Evolutionary conservation across 2,329 filamentous ascomycete species (phyloP), one percentile per base, ranked within the genome.

Genomic region (Fusarium fracticaudum): DNA sequence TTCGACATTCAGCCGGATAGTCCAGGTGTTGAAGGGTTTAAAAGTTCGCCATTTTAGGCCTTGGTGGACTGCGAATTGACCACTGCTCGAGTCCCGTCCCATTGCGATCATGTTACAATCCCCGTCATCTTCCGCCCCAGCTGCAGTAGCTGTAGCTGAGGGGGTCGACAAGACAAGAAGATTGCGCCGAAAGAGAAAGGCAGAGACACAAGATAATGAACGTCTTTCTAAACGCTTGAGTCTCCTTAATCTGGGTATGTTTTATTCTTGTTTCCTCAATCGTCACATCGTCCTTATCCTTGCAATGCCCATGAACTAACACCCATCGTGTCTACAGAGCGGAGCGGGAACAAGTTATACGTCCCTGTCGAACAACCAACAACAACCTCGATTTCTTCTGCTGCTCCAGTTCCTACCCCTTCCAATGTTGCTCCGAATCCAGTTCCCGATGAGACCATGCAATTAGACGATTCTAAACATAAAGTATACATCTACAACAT

Each of bases 401-500:
- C 73, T 50, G 54, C 76, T 55, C 67, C 72, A 55, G 66, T 75
- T 37, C 67, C 71, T 51, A 53, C 73, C 50, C 63, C 74, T 54
- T 54, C 64, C 45, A 55, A 67, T 50, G 47, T 71, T 58, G 57
- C 72, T 47, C 55, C 70, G 60, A 60, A 74, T 54, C 22, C 60
- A 43, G 35, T 53, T 10, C 40, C 58, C 26, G 85, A 89, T 72
- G 92, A 94, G 76, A 79, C 83, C 64, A 98, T 98, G 96, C 89
- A 93, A 65, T 81, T 98, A 69, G 95, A 98, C 83, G 92, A 98
- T 83, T 92, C 93, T 38, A 93, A 93, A 78, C 88, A 97, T 84
- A 94, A 93, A 79, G 91, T 98, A 69, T 98, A 96, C 86, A 95
- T 99, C 77, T 92, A 95, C 85, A 91, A 97, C 82, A 87, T 99